These are phyloP conservation scores for Reutealis trisperma DNA, from an alignment of 345 rosid genomes.

Conservation along the genomic window DNA sequence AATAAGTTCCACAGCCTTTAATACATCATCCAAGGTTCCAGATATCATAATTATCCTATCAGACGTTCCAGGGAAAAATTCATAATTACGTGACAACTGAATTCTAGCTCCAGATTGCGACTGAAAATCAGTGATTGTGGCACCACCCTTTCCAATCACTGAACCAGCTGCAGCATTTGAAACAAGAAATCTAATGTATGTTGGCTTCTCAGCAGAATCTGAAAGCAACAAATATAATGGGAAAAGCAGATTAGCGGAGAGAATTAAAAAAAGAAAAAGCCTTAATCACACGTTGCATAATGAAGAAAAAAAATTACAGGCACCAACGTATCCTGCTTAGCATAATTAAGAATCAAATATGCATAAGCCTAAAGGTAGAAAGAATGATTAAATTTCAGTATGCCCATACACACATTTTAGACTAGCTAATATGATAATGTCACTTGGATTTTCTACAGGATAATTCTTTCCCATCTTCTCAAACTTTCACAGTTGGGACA, in stretches of 20 bases:
- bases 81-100: conserved; percentile 92
- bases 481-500: background rate
- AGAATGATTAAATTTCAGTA: no score
- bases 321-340: background rate
- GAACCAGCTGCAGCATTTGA: conserved; percentile 99
- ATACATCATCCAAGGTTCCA: conserved; percentile 70
- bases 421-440: background rate
- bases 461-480: background rate
- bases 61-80: conserved; percentile 90
- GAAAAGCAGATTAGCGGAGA: conserved; percentile 2
- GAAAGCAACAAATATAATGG: conserved; percentile 19
- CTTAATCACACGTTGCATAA: background rate
- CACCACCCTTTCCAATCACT: conserved; percentile 97
- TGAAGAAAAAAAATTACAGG: no score
- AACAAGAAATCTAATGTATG: conserved; percentile 82
- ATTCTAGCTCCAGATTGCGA: conserved; percentile 92
- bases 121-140: conserved; percentile 94
- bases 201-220: conserved; percentile 79
- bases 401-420: background rate
- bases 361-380: background rate
- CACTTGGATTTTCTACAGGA: background rate
- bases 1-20: conserved; percentile 82
- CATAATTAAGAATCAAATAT: no score
- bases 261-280: background rate
- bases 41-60: conserved; percentile 93